phyloP scores from a whole-genome alignment of 2,329 filamentous ascomycete species.

The Penicillium sp. region DNA sequence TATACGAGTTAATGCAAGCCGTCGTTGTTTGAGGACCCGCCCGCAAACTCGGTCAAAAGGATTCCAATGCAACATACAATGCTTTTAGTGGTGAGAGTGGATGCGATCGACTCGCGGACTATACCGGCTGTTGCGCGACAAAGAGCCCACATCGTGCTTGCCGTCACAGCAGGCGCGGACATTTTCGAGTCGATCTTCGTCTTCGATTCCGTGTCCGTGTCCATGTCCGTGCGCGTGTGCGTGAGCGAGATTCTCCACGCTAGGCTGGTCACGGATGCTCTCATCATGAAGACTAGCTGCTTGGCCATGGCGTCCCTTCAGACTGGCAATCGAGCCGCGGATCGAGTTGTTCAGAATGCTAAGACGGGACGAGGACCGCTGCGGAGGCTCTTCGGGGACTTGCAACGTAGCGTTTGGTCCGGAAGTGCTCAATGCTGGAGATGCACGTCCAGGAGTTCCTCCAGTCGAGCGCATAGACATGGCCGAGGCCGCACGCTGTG shows the following conservation, averaged over 20 bases:
- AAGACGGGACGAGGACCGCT: constrained; percentile 50
- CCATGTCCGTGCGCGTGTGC: constrained; percentile 59
- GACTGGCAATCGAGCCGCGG: constrained; percentile 53
- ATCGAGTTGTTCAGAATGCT: constrained; percentile 51
- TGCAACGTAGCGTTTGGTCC: constrained; percentile 36
- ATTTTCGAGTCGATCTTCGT: constrained; percentile 81
- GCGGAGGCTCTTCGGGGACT: constrained; percentile 38
- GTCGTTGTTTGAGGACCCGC: constrained; percentile 27
- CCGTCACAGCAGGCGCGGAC: constrained; percentile 96
- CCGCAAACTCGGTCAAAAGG: constrained; percentile 26
- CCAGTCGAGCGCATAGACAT: constrained; percentile 40
- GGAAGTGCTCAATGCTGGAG: constrained; percentile 37
- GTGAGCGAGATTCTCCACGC: constrained; percentile 77
- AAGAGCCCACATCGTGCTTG: constrained; percentile 67
- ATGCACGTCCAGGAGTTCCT: constrained; percentile 38
- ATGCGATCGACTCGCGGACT: constrained; percentile 42
- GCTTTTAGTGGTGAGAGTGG: constrained; percentile 38
- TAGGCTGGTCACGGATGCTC: constrained; percentile 60
- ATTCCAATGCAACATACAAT: constrained; percentile 12
- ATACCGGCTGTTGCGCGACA: constrained; percentile 45
- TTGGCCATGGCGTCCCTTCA: constrained; percentile 45
- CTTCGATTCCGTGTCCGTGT: constrained; percentile 61
- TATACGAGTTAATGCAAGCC: constrained; percentile 22
- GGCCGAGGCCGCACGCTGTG: constrained; percentile 38
- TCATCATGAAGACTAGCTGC: constrained; percentile 41